Evolutionary conservation across 1,284 basidiomycete genomes (phyloP).

Genomic region (Irpex rosettiformis): DNA sequence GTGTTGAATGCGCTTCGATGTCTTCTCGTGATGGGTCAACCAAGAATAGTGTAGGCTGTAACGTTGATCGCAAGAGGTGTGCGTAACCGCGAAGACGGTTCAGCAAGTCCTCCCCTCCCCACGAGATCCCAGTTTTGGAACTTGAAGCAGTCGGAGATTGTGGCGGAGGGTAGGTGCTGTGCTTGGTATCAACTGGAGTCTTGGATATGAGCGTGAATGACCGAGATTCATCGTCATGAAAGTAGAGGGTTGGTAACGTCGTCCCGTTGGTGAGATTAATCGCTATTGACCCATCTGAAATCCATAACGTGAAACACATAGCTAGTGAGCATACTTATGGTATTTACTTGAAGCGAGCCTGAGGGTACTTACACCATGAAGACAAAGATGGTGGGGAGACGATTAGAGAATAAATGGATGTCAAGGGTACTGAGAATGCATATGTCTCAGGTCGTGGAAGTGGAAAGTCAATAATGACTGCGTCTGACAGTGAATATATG

Average conservation of each 20-base stretch:
- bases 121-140: conserved; percentile 42
- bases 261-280: conserved; percentile 88
- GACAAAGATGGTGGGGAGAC: conserved; percentile 82
- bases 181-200: conserved; percentile 29
- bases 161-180: conserved; percentile 63
- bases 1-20: conserved; percentile 84
- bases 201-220: conserved; percentile 61
- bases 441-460: conserved; percentile 81
- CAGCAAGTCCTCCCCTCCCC: conserved; percentile 87
- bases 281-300: conserved; percentile 67
- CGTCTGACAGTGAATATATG: conserved; percentile 43
- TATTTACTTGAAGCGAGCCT: background rate
- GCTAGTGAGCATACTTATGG: background rate
- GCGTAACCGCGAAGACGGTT: conserved; percentile 68
- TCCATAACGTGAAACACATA: background rate
- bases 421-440: conserved; percentile 90
- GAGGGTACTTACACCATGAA: conserved; percentile 74
- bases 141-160: conserved; percentile 44
- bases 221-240: conserved; percentile 94
- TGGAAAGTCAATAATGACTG: conserved; percentile 75
- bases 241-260: conserved; percentile 88
- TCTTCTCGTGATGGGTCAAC: conserved; percentile 90
- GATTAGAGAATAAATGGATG: conserved; percentile 86
- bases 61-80: conserved; percentile 73
- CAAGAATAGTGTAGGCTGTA: conserved; percentile 82